phyloP scores from a whole-genome alignment of 768 basidiomycete genomes.

The Lentinula sp. region DNA sequence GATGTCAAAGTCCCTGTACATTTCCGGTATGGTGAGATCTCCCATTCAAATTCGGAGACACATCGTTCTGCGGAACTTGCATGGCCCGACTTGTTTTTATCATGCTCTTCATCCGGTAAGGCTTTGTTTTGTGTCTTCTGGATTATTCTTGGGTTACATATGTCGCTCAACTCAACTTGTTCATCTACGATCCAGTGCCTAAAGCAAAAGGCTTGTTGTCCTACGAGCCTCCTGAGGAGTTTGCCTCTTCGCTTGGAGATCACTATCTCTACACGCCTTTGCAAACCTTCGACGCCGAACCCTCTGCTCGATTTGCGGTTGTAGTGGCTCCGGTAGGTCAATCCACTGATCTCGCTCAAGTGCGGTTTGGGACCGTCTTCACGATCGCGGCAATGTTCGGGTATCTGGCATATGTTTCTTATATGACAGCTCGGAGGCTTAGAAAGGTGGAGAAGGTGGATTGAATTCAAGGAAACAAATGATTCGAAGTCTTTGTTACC shows the following conservation, averaged over 20 bases:
- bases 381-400: constrained; percentile 32
- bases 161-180: background rate
- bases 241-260: constrained; percentile 7
- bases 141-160: background rate
- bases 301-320: background rate
- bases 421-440: constrained; percentile 11
- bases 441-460: background rate
- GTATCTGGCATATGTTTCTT: constrained; percentile 25
- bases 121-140: background rate
- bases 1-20: constrained; percentile 33
- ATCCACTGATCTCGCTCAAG: constrained; percentile 26
- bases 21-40: constrained; percentile 34
- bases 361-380: constrained; percentile 34
- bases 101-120: constrained; percentile 26
- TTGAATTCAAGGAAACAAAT: background rate
- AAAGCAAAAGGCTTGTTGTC: background rate
- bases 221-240: constrained; percentile 14
- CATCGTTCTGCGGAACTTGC: constrained; percentile 18
- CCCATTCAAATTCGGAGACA: constrained; percentile 4
- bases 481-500: background rate
- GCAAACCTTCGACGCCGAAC: background rate
- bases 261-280: background rate
- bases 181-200: background rate
- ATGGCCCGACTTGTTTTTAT: constrained; percentile 32
- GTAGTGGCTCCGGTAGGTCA: constrained; percentile 26